Evolutionary conservation across 2,329 filamentous ascomycete species (phyloP), one percentile per base, ranked within the genome.

Genomic region (Cordyceps fumosorosea): DNA sequence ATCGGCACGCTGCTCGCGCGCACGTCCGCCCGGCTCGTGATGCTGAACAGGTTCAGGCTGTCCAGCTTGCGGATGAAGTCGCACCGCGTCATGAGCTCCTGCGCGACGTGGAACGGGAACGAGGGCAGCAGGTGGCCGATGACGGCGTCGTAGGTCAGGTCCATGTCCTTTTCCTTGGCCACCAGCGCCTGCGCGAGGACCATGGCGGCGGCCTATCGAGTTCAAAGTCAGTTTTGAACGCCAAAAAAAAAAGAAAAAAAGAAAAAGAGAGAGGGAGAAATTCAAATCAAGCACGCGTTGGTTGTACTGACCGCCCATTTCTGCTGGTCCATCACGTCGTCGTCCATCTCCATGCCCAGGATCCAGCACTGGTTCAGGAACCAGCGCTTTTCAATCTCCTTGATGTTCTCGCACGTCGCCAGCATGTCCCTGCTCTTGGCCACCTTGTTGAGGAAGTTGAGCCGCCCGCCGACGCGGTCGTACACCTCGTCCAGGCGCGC

Each of bases 291-390:
- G 29, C 3, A 40, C 3, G 16, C 11, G 18, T 11, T 11, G 11
- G n/a, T 11, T 12, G 20, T 45, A 84, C 87, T 76, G 79, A 91
- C 89, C 52, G 93, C 91, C 80, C 91, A 97, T 74, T 98, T 97
- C 72, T 98, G 92, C 74, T 97, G 90, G 71, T 97, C 91, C 88
- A 98, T 98, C 67, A 97, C 95, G 72, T 99, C 95, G 75, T 98
- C 95, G 68, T 98, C 95, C 88, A 90, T 89, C 65, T 88, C 86
- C 57, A 76, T 77, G 12, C 88, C 88, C 3, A 91, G 80, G 63
- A 90, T 89, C 81, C 87, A 89, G 75, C 88, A 90, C 71, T 89
- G 86, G 74, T 89, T 90, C 10, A 90, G 77, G 66, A 91, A 88
- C 87, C 88, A 91, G n/a, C 82, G 86, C 76, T 89, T 89, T 72